Conservation (phyloP, 2,329 filamentous ascomycete genomes). For the Alternaria sp. region DNA sequence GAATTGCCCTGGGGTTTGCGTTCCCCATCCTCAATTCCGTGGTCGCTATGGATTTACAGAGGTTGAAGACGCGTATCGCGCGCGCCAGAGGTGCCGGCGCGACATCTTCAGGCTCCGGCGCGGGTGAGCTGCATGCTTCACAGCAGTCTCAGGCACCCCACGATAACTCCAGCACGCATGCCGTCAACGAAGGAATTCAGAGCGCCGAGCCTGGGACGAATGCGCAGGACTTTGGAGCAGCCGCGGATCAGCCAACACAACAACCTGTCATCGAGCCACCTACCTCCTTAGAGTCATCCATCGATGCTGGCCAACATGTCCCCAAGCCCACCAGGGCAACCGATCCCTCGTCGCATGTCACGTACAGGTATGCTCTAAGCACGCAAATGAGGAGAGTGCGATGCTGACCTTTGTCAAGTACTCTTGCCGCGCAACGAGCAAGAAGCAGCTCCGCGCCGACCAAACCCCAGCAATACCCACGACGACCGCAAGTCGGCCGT, state of each 20-base stretch:
- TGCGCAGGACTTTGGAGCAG: constrained; percentile 43
- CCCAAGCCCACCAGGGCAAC: constrained; percentile 32
- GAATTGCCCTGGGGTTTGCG: constrained; percentile 13
- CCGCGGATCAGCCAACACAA: constrained; percentile 19
- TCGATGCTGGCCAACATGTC: constrained; percentile 43
- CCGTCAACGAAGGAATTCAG: constrained; percentile 42
- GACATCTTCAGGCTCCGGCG: constrained; percentile 35
- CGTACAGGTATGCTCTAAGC: constrained; percentile 25
- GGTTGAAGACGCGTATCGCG: constrained; percentile 42
- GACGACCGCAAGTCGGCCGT: constrained; percentile 35
- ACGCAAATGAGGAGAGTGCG: constrained; percentile 2
- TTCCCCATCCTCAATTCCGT: constrained; percentile 12
- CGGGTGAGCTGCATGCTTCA: constrained; percentile 35
- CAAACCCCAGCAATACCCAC: constrained; percentile 28
- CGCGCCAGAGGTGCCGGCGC: constrained; percentile 41
- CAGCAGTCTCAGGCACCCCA: constrained; percentile 37
- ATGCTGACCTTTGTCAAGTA: constrained; percentile 25
- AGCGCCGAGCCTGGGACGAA: constrained; percentile 36
- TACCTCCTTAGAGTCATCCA: constrained; percentile 44
- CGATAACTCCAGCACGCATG: constrained; percentile 41
- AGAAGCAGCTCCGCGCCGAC: constrained; percentile 39
- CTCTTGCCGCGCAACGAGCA: constrained; percentile 20
- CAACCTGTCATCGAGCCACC: constrained; percentile 40
- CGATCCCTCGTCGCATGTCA: constrained; percentile 23
- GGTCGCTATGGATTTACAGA: constrained; percentile 42